phyloP scores from a whole-genome alignment of 1,139 yeast genomes.

The Geotrichum cucujoidarum region DNA sequence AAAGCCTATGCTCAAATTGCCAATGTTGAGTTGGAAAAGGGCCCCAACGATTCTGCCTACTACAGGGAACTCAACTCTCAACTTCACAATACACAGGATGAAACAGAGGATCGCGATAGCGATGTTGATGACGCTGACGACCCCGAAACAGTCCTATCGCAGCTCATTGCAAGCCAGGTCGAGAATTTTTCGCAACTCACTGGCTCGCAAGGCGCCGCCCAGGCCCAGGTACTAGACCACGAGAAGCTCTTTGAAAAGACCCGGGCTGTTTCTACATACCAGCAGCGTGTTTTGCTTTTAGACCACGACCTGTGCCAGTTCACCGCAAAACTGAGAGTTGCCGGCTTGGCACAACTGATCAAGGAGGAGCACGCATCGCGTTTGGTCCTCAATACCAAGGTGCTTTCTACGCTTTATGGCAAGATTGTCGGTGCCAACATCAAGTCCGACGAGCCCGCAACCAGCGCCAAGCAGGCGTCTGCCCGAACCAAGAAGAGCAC shows the following conservation, averaged over 20 bases:
- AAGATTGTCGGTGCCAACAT: conserved; percentile 16
- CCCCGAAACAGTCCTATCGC: conserved; percentile 13
- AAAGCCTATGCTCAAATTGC: conserved; percentile 20
- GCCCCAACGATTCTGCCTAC: conserved; percentile 11
- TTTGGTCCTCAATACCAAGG: conserved; percentile 26
- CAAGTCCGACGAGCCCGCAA: conserved; percentile 3
- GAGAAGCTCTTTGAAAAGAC: conserved; percentile 11
- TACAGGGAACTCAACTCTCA: conserved; percentile 3
- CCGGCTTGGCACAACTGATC: conserved; percentile 25
- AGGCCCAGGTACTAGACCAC: conserved; percentile 12
- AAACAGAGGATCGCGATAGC: conserved; percentile 1
- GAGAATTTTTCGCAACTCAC: background rate
- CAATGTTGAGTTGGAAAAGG: conserved; percentile 20
- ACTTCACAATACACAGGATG: background rate
- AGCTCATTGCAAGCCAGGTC: background rate
- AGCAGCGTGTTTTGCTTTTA: conserved; percentile 13
- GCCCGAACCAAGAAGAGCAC: background rate
- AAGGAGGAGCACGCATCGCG: conserved; percentile 22
- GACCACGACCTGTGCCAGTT: conserved; percentile 21
- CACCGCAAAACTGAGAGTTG: conserved; percentile 27
- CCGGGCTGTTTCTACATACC: conserved; percentile 5
- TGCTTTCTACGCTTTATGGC: conserved; percentile 22
- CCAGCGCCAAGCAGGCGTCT: background rate
- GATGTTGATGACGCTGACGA: conserved; percentile 13
- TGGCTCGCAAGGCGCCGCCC: conserved; percentile 6